Conservation (phyloP, 768 basidiomycete species). For the Cystofilobasidium ferigula region DNA sequence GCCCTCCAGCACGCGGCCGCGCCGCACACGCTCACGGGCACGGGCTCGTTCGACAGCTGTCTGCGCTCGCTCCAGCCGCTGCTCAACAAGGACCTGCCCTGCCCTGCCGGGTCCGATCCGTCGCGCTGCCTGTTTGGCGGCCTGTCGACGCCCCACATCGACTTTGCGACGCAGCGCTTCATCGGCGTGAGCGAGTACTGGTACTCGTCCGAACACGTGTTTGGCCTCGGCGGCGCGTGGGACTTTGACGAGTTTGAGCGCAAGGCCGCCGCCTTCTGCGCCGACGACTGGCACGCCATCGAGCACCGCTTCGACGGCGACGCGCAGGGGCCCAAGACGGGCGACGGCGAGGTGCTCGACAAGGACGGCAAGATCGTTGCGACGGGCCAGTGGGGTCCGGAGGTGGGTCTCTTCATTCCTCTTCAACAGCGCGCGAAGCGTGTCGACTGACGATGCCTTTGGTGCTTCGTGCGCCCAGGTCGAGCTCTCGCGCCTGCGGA, state of each 20-base stretch:
- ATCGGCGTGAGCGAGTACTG: conserved; percentile 98
- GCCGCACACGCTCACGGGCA: conserved; percentile 61
- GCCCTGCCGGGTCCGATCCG: conserved; percentile 41
- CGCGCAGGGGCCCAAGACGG: conserved; percentile 42
- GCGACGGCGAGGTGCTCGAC: conserved; percentile 37
- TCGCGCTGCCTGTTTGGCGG: conserved; percentile 87
- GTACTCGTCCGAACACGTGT: conserved; percentile 94
- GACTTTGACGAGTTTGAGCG: conserved; percentile 94
- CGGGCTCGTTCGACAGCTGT: conserved; percentile 82
- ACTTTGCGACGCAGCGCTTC: conserved; percentile 66
- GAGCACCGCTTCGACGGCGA: conserved; percentile 42
- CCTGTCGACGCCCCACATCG: conserved; percentile 82
- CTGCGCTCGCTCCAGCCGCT: conserved; percentile 59
- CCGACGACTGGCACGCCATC: conserved; percentile 65
- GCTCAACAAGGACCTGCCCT: conserved; percentile 72
- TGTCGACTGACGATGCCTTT: not conserved
- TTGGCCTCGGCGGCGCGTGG: conserved; percentile 80
- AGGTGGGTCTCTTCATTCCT: conserved; percentile 39
- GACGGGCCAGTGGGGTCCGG: conserved; percentile 37
- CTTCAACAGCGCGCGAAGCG: not conserved
- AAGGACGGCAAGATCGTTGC: conserved; percentile 19
- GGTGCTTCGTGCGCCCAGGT: conserved; percentile 41
- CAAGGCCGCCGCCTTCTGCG: conserved; percentile 76
- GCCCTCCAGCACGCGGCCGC: conserved; percentile 43
- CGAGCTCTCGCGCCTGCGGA: conserved; percentile 72